Base-by-base conservation (phyloP, 2,329 filamentous ascomycete species). In the Epichloe brachyelytri region DNA sequence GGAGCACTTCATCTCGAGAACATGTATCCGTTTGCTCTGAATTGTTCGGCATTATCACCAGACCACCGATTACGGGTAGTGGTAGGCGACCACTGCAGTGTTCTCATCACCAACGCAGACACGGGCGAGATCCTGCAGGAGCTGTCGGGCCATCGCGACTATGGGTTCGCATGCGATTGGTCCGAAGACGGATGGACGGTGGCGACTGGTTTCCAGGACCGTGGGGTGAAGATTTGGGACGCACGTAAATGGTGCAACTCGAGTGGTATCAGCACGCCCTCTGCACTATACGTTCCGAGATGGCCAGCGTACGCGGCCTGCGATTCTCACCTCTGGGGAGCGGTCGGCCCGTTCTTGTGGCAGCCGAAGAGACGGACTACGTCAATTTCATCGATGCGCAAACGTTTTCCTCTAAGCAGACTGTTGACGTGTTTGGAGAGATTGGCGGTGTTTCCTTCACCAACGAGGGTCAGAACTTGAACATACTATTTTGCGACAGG, bases 121-220 rank as follows among this genome's bases (percentile, higher is more conserved):
- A 80, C 76, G 12, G 81, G 84, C 14, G 68, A 75, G 53, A 71
- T 70, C 51, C 73, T 77, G 55, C 73, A 83, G 57, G 67, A 69
- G 26, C 74, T 90, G 2, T 65, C 70, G 4, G 82, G 83, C 2
- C 85, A 88, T 60, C 72, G 71, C 14, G 85, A 89, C 60, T 85
- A 76, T 57, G 84, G 81, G 2, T 91, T 90, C 59, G 80, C 86
- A 2, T 88, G 84, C 59, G 86, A 84, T 57, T 91, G 86, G 86
- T 83, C 85, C 17, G 80, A 85, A 49, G 83, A 90, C 61, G 86
- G 85, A 34, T 81, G 82, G 69, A 83, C 82, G 12, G 76, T 90
- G 19, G 86, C 86, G 12, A 90, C 86, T 0, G 86, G 82, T 20
- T 84, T 83, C 54, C 86, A 91, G 64, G 86, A 91, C 64, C 83